Base-by-base conservation (phyloP, 495 filamentous ascomycete species). In the Diplogelasinospora grovesii region DNA sequence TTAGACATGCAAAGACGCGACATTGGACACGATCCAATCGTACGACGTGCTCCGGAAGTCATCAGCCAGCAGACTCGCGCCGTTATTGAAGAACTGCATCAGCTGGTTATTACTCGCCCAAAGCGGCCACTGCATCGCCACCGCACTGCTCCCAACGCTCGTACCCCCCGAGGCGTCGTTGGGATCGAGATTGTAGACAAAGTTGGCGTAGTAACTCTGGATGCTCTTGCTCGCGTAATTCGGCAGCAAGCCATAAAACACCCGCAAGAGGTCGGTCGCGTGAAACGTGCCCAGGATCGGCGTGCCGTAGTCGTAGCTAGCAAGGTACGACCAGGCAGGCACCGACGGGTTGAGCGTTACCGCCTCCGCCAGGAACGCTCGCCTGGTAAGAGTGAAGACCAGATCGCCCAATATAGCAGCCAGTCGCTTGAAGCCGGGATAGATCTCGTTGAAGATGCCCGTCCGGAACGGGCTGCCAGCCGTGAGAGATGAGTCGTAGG, bases 251-350 rank as follows among this genome's bases (percentile, higher is more conserved):
- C 75, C 78, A 45, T 75, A 78, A 42, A 83, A 83, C 0, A 85
- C 73, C 53, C 80, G 81, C 8, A 80, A 39, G 5, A 86, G 46
- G 45, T 88, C 84, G 10, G 66, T 72, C 15, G 66, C 80, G 59
- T 88, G 84, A 63, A 83, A 84, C 0, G 83, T 87, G 8, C 84
- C 85, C 0, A 87, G 50, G 31, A 86, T 65, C 0, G 83, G 79
- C 0, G 78, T 81, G 13, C 79, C 81, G 44, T 75, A 75, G 63
- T 81, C 60, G 59, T 85, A 87, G 5, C 77, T 74, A 1, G 75
- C 53, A 0, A 86, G 69, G 58, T 89, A 89, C 1, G 81, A 85
- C 82, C 83, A 89, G 10, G 61, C 61, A 0, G 74, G 74, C 2
- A 85, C 73, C 21, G 65, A 41, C 0, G 79, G 76, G 21, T 75